A percentile compares a stretch with the other conserved stretches of the same genome.
Evolutionary conservation across 2,329 filamentous ascomycete species (phyloP).

Genomic region (Fusarium torulosum): DNA sequence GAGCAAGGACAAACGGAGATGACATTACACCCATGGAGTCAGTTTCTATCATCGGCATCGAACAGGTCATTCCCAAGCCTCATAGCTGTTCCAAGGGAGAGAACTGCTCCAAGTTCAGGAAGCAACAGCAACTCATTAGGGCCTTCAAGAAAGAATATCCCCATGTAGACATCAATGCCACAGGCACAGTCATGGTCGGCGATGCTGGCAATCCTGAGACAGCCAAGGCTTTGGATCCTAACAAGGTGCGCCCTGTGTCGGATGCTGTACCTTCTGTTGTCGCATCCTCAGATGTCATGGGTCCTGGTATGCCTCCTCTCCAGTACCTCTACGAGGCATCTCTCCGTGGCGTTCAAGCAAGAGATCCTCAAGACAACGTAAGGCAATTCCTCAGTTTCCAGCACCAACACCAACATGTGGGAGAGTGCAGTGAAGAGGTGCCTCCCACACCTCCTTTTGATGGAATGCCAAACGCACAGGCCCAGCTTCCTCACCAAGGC

Average conservation of each 20-base stretch:
- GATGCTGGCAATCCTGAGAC: conserved; percentile 83
- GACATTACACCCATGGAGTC: conserved; percentile 86
- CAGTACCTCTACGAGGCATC: conserved; percentile 79
- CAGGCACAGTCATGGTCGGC: conserved; percentile 81
- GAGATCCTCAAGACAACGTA: conserved; percentile 93
- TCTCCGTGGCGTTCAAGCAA: conserved; percentile 75
- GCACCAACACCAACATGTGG: conserved; percentile 70
- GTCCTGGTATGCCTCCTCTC: conserved; percentile 75
- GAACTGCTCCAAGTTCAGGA: conserved; percentile 84
- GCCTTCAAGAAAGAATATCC: conserved; percentile 82
- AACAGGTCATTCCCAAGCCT: conserved; percentile 86
- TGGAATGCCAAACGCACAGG: conserved; percentile 59
- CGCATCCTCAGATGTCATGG: conserved; percentile 91
- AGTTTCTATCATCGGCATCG: conserved; percentile 91
- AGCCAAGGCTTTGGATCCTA: conserved; percentile 67
- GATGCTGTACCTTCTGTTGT: conserved; percentile 85
- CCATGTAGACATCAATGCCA: conserved; percentile 64
- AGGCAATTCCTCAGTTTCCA: conserved; percentile 92
- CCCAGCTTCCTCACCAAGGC: conserved; percentile 64
- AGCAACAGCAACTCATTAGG: conserved; percentile 81
- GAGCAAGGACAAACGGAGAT: conserved; percentile 60
- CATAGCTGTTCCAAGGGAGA: conserved; percentile 90
- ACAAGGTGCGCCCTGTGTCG: conserved; percentile 74
- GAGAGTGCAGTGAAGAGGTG: conserved; percentile 64
- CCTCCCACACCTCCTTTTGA: conserved; percentile 78